Conservation (phyloP, 768 basidiomycete species). For the Butyriboletus loyo region DNA sequence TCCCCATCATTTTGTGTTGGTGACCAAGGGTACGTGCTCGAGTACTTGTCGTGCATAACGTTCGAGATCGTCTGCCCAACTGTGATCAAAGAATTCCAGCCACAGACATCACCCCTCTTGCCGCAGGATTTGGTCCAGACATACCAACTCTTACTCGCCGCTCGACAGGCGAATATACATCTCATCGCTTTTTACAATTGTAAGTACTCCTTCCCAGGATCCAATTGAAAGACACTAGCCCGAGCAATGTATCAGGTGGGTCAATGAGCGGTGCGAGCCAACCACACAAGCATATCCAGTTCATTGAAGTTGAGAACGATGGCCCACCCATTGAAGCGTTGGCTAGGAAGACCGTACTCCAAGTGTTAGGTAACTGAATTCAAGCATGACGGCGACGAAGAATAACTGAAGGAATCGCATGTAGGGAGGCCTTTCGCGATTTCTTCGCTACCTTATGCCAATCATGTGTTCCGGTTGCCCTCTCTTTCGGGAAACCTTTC, state of each 20-base stretch:
- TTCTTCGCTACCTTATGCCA: slow-evolving; percentile 69
- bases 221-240: background rate
- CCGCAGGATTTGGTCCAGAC: slow-evolving; percentile 77
- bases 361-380: slow-evolving; percentile 33
- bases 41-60: background rate
- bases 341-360: slow-evolving; percentile 54
- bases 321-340: slow-evolving; percentile 79
- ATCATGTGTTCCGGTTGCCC: slow-evolving; percentile 60
- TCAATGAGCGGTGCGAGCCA: slow-evolving; percentile 84
- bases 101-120: slow-evolving; percentile 76
- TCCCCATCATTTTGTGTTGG: slow-evolving; percentile 82
- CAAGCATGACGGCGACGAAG: background rate
- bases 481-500: slow-evolving; percentile 17
- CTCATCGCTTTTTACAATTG: slow-evolving; percentile 93
- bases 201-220: slow-evolving; percentile 28
- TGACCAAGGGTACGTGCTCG: slow-evolving; percentile 67
- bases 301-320: slow-evolving; percentile 60
- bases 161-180: slow-evolving; percentile 52
- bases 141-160: slow-evolving; percentile 72
- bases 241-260: slow-evolving; percentile 50
- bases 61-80: background rate
- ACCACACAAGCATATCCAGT: slow-evolving; percentile 88
- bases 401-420: background rate
- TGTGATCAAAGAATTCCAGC: slow-evolving; percentile 54
- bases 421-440: slow-evolving; percentile 75